Percentiles rank a stretch among this genome's conserved stretches.
These are phyloP conservation scores for Telopea speciosissima DNA, from an alignment of 177 flowering plant species.

Conservation along the genomic window DNA sequence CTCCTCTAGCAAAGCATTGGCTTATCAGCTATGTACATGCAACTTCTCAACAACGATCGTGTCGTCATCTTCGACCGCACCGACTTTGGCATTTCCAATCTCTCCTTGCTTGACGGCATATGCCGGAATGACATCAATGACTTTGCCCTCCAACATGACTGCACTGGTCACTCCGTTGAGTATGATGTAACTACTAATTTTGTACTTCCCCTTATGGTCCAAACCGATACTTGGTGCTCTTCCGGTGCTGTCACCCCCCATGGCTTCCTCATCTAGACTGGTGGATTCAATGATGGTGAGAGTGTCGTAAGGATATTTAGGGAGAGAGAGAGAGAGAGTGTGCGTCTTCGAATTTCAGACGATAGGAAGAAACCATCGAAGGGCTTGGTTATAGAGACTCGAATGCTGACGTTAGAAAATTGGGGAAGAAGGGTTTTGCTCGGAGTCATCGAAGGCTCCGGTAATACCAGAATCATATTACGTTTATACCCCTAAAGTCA, in stretches of 20 bases:
- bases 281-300: too few relatives aligned
- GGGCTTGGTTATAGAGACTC: too few relatives aligned
- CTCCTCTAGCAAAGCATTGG: conserved; percentile 51
- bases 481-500: too few relatives aligned
- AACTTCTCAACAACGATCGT: conserved; percentile 38
- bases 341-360: too few relatives aligned
- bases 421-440: too few relatives aligned
- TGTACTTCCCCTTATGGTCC: conserved; percentile 50
- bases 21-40: conserved; percentile 77
- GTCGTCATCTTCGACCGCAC: conserved; percentile 28
- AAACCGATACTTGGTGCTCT: conserved; percentile 72
- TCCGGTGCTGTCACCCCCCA: conserved; percentile 48
- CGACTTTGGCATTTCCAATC: conserved; percentile 60
- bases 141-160: conserved; percentile 40
- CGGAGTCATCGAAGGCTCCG: too few relatives aligned
- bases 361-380: too few relatives aligned
- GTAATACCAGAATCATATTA: too few relatives aligned
- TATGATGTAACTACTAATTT: conserved; percentile 32
- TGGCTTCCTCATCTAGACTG: conserved; percentile 18
- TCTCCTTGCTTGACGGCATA: conserved; percentile 42
- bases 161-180: conserved; percentile 49
- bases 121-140: conserved; percentile 51
- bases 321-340: too few relatives aligned
- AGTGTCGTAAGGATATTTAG: conserved; percentile 3
- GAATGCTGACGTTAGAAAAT: too few relatives aligned